These are phyloP conservation scores for Wallacemonas collosoma DNA, from an alignment of 208 protist species.

Conservation along the genomic window DNA sequence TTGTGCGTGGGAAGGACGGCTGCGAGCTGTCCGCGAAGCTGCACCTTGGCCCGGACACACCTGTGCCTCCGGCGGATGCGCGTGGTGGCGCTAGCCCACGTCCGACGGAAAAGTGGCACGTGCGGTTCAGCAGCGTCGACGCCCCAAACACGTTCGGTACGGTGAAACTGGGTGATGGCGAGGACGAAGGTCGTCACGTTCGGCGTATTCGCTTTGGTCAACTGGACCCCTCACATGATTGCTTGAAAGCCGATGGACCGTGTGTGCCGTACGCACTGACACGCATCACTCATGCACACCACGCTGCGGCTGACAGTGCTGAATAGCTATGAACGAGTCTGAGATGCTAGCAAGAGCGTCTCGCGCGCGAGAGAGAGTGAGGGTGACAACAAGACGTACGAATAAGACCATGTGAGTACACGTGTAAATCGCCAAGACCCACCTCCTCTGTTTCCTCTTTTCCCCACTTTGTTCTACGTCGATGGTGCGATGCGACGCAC, in stretches of 20 bases:
- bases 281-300: conserved; percentile 9
- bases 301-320: not conserved
- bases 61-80: conserved; percentile 18
- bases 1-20: conserved; percentile 44
- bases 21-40: conserved; percentile 38
- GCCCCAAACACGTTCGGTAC: conserved; percentile 81
- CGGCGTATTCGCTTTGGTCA: conserved; percentile 37
- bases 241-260: conserved; percentile 20
- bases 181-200: conserved; percentile 37
- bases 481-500: too few species aligned
- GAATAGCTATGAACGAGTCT: too few species aligned
- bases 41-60: conserved; percentile 39
- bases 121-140: conserved; percentile 79
- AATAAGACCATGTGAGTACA: too few species aligned
- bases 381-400: too few species aligned
- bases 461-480: too few species aligned
- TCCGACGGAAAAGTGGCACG: conserved; percentile 45
- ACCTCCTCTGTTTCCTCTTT: too few species aligned
- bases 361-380: too few species aligned
- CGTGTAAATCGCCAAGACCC: too few species aligned
- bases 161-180: conserved; percentile 45
- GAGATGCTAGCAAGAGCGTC: too few species aligned
- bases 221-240: conserved; percentile 29
- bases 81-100: conserved; percentile 6
- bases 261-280: conserved; percentile 45